phyloP scores from a whole-genome alignment of 1,284 basidiomycete species.

The Tilletia indica region DNA sequence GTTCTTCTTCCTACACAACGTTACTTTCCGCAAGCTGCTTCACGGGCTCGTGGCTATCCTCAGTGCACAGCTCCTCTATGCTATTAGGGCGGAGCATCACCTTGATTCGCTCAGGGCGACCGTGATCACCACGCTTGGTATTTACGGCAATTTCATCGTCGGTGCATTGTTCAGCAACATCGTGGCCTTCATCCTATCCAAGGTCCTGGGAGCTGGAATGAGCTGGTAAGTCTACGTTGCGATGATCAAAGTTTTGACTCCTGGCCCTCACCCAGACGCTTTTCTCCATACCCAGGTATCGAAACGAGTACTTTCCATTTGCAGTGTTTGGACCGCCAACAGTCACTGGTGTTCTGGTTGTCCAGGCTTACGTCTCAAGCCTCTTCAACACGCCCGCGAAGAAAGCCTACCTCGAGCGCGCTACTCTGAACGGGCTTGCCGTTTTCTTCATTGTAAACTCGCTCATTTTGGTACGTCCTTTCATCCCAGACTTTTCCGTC shows the following conservation, averaged over 20 bases:
- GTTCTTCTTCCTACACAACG: slow-evolving; percentile 61
- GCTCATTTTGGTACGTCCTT: slow-evolving; percentile 52
- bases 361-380: slow-evolving; percentile 66
- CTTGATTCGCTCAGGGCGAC: slow-evolving; percentile 37
- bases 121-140: slow-evolving; percentile 37
- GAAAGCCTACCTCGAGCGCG: slow-evolving; percentile 49
- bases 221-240: slow-evolving; percentile 48
- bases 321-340: slow-evolving; percentile 75
- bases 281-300: slow-evolving; percentile 32
- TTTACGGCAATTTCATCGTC: slow-evolving; percentile 52
- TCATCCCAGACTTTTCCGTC: background rate
- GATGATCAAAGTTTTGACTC: background rate
- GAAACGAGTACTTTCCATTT: slow-evolving; percentile 70
- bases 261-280: no score
- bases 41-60: slow-evolving; percentile 42
- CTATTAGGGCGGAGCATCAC: slow-evolving; percentile 53
- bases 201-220: slow-evolving; percentile 64
- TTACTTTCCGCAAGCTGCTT: slow-evolving; percentile 50
- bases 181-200: slow-evolving; percentile 71
- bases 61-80: slow-evolving; percentile 38
- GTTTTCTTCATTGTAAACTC: slow-evolving; percentile 9
- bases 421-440: slow-evolving; percentile 30
- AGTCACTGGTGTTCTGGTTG: slow-evolving; percentile 63
- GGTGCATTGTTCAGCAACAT: slow-evolving; percentile 68
- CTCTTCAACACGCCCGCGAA: slow-evolving; percentile 57